These are phyloP conservation scores for Candida argentea DNA, from an alignment of 805 yeast species.

Conservation along the genomic window DNA sequence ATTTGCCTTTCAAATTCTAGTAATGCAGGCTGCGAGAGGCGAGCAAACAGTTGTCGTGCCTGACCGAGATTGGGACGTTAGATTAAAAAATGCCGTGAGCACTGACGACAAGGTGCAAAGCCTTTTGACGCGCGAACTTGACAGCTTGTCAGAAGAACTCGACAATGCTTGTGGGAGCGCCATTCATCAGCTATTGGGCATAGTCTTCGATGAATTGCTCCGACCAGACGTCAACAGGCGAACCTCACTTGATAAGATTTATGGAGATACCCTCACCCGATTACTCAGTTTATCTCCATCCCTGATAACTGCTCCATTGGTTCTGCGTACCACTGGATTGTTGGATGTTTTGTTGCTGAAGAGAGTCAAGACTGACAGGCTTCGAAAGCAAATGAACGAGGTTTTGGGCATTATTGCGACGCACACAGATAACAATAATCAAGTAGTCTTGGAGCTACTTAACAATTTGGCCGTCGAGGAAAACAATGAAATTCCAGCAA, in stretches of 20 bases:
- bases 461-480: constrained; percentile 2
- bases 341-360: no score
- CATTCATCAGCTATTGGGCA: constrained; percentile 15
- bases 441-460: constrained; percentile 4
- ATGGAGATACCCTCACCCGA: constrained; percentile 23
- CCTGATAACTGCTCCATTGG: constrained; percentile 9
- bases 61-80: constrained; percentile 66
- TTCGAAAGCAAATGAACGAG: constrained; percentile 34
- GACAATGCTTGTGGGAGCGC: constrained; percentile 3
- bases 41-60: constrained; percentile 45
- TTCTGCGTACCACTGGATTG: constrained; percentile 5
- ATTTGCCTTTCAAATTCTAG: constrained; percentile 49
- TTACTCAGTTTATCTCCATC: constrained; percentile 24
- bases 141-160: constrained; percentile 9
- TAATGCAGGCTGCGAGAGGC: constrained; percentile 52
- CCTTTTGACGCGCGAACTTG: constrained; percentile 10
- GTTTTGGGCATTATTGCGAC: constrained; percentile 41
- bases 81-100: constrained; percentile 61
- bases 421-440: constrained; percentile 18
- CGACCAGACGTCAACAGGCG: constrained; percentile 16
- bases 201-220: constrained; percentile 30
- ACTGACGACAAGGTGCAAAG: constrained; percentile 43
- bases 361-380: no score
- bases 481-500: constrained; percentile 7
- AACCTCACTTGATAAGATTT: constrained; percentile 13